Conservation (phyloP, 2,329 filamentous ascomycete species). For the Monilinia fructigena region DNA sequence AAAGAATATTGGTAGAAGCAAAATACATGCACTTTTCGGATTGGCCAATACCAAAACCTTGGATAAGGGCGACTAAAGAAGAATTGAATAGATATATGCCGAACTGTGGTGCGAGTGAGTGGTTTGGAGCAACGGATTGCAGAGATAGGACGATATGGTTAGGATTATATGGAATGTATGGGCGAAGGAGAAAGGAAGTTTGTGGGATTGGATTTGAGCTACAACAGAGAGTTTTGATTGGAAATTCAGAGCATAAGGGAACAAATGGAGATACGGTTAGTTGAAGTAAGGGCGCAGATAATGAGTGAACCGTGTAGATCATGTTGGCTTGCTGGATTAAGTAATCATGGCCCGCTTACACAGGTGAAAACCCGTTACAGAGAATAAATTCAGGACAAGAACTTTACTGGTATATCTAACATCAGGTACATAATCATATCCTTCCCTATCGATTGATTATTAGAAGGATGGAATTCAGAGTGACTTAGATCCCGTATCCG, state of each 20-base stretch:
- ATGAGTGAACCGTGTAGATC: neutral
- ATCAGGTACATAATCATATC: too few species aligned
- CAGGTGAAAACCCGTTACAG: neutral
- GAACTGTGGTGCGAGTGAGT: slow-evolving; percentile 33
- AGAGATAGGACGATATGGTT: slow-evolving; percentile 36
- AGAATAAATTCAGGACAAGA: neutral
- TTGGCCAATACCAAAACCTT: slow-evolving; percentile 60
- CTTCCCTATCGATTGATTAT: neutral
- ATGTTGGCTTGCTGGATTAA: neutral
- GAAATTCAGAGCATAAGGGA: neutral
- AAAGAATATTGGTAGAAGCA: slow-evolving; percentile 49
- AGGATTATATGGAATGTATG: slow-evolving; percentile 35
- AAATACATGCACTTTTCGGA: slow-evolving; percentile 62
- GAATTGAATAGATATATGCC: slow-evolving; percentile 38
- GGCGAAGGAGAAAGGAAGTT: slow-evolving; percentile 31
- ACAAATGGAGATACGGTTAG: neutral
- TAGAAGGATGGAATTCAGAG: neutral
- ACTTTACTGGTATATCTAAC: too few species aligned
- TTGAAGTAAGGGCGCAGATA: neutral
- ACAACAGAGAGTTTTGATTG: slow-evolving; percentile 16
- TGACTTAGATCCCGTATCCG: neutral
- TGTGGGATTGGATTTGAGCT: slow-evolving; percentile 37
- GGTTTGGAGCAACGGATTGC: slow-evolving; percentile 38
- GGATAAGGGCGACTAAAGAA: slow-evolving; percentile 41
- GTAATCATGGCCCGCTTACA: neutral